Conservation (phyloP, 139 green algal genomes). For the Closterium sp. region DNA sequence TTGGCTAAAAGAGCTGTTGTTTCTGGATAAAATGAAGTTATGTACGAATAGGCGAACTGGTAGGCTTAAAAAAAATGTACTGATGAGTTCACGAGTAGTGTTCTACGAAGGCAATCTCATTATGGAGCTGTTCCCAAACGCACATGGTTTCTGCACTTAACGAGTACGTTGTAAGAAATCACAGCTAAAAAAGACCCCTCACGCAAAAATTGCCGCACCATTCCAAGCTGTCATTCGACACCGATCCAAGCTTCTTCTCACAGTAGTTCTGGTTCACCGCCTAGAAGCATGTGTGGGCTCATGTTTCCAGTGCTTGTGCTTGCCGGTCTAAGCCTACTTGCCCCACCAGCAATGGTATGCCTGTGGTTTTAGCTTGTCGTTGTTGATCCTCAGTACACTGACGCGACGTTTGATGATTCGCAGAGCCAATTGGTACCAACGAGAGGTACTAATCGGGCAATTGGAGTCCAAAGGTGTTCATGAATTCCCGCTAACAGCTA, state of each 20-base stretch:
- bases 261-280: neutral
- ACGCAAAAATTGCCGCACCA: neutral
- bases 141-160: no score
- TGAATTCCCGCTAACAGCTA: neutral
- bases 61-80: no score
- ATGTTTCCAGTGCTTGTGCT: neutral
- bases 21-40: neutral
- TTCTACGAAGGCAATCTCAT: no score
- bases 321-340: neutral
- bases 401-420: neutral
- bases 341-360: neutral
- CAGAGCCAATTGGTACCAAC: neutral
- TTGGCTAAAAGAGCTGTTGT: neutral
- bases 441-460: neutral
- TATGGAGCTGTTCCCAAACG: no score
- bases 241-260: neutral
- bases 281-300: neutral
- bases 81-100: no score
- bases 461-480: no score
- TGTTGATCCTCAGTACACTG: neutral
- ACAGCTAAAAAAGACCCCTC: neutral
- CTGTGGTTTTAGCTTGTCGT: neutral
- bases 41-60: neutral
- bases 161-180: neutral
- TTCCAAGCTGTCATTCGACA: neutral